A percentile compares a stretch with the other conserved stretches of the same genome.
Evolutionary conservation across 495 filamentous ascomycete species (phyloP).

Genomic region (Pseudevernia furfuracea): DNA sequence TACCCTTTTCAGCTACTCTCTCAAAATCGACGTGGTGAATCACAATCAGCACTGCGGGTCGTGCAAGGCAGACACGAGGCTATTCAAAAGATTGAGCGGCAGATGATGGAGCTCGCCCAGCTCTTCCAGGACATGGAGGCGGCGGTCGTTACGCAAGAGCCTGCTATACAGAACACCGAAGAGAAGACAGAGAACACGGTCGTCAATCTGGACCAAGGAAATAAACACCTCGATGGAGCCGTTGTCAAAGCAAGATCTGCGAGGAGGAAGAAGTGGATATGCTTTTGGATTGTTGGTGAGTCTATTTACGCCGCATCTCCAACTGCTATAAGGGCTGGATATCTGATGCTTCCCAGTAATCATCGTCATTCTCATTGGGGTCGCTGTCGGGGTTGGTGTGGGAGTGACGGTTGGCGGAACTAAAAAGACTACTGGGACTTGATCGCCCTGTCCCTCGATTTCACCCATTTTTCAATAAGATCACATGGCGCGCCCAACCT

Average conservation of each 20-base stretch:
- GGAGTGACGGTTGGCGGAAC: conserved; percentile 16
- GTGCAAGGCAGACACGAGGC: conserved; percentile 79
- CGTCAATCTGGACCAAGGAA: conserved; percentile 71
- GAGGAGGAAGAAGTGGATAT: conserved; percentile 97
- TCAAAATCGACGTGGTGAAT: conserved; percentile 70
- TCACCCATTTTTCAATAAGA: not conserved
- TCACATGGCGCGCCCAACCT: conserved; percentile 4
- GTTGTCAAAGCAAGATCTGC: conserved; percentile 70
- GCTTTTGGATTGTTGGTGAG: conserved; percentile 72
- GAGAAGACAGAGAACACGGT: conserved; percentile 71
- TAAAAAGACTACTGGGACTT: not conserved
- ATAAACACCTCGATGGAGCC: conserved; percentile 67
- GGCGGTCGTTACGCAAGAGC: conserved; percentile 76
- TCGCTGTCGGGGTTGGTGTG: conserved; percentile 44
- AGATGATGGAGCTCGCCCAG: conserved; percentile 75
- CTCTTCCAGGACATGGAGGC: conserved; percentile 80
- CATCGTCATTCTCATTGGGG: conserved; percentile 44
- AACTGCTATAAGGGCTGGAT: not conserved
- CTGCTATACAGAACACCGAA: conserved; percentile 67
- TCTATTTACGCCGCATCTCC: conserved; percentile 24
- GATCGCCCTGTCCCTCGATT: not conserved
- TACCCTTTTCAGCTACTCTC: conserved; percentile 40
- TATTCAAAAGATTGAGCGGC: conserved; percentile 82
- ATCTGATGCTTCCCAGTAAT: conserved; percentile 17
- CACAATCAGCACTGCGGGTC: conserved; percentile 64